Evolutionary conservation across 73 alveolate species (phyloP).

Genomic region (Symbiodinium pilosum): DNA sequence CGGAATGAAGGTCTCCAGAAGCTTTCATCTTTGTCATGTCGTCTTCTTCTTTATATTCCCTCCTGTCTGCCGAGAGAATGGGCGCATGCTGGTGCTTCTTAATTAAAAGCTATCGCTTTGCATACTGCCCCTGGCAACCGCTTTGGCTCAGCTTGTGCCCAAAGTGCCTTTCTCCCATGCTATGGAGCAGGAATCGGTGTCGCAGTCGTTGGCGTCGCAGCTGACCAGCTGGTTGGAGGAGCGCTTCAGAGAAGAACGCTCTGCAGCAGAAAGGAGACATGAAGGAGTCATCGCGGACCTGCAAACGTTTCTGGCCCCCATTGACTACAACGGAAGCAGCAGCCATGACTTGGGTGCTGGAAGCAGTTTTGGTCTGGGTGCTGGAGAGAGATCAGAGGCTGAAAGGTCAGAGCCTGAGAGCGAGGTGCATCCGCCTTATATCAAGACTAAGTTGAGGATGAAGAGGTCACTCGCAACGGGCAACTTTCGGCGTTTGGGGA

Average conservation of each 20-base stretch:
- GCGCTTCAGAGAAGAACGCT: slow-evolving; percentile 60
- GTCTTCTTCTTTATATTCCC: too few relatives aligned
- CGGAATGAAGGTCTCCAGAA: too few relatives aligned
- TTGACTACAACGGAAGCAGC: neutral
- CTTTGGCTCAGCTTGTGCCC: slow-evolving; percentile 21
- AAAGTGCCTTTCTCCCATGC: neutral
- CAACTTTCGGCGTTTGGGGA: neutral
- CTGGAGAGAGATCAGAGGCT: neutral
- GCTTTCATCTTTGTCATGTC: too few relatives aligned
- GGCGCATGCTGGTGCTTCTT: too few relatives aligned
- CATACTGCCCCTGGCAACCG: too few relatives aligned
- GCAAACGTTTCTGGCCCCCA: neutral
- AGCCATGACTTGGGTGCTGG: neutral
- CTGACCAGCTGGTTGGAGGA: slow-evolving; percentile 36
- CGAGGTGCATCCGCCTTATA: neutral
- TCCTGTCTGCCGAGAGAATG: too few relatives aligned
- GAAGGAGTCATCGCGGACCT: slow-evolving; percentile 23
- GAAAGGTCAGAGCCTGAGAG: neutral
- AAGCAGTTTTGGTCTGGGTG: neutral
- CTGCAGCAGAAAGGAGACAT: slow-evolving; percentile 28
- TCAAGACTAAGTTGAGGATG: neutral
- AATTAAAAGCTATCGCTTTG: too few relatives aligned
- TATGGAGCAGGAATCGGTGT: neutral
- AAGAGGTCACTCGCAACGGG: neutral
- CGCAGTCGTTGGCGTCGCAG: neutral